Base-by-base conservation (phyloP, 768 basidiomycete genomes). In the Chalciporus chontae region DNA sequence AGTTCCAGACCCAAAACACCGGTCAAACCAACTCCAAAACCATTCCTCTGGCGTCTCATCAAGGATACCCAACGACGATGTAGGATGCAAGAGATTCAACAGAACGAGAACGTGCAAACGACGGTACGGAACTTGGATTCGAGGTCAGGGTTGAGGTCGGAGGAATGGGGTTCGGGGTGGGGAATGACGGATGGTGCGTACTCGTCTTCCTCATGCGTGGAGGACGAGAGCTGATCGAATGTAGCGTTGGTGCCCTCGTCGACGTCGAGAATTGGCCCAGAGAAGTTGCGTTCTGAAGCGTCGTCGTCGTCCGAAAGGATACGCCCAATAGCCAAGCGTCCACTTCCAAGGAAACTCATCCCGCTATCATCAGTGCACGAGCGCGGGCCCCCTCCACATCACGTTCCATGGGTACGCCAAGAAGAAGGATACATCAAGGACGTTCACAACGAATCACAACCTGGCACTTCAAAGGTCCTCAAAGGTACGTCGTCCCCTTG, bases 141-240 rank as follows among this genome's bases (percentile, higher is more conserved):
- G 27, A n/a, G 21, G 5, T 34, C 19, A 8, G 64, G 61, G 29
- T 57, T 59, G 17, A 9, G 0, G 8, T 1, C 13, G 4, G 54
- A 69, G 5, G 19, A 11, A 11, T 56, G 59, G 61, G 14, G 5
- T 4, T 34, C 19, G 1, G 32, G 38, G 8, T 67, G 60, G 65
- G 65, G 65, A 13, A 52, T n/a, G n/a, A n/a, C 40, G 19, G 62
- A 69, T 40, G 57, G 65, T 67, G n/a, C 4, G 58, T 41, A 21
- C 21, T 21, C 21, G 21, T 21, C 2, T 21, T 21, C 21, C n/a
- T 31, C 5, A 31, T 31, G 13, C 13, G 10, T 31, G 10, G 29
- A 31, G 29, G 29, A 4, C 29, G 13, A 31, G 4, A 31, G 29
- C 4, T 31, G 29, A 31, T 31, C 2, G 10, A 31, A 11, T 9